Base-by-base conservation (phyloP, 164 flowering plant genomes). In the Aristolochia contorta region DNA sequence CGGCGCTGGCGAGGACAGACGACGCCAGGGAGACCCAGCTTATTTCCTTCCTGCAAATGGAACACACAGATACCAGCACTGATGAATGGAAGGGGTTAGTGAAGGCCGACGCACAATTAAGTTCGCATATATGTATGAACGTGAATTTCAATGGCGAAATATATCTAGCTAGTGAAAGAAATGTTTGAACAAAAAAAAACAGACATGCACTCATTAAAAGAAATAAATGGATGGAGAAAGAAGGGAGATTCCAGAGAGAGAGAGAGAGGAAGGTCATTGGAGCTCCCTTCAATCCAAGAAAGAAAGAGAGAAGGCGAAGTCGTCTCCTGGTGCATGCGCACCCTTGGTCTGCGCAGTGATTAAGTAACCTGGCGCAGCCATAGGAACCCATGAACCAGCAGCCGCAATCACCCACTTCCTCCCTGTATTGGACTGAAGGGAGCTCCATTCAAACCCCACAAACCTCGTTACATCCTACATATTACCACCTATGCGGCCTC, bases 211-310 rank as follows among this genome's bases (percentile, higher is more conserved):
- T 3, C 33, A 32, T 32, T 32, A 3, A 32, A 32, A 32, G 33
- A 7, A 27, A 27, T 27, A 2, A 27, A 27, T 6, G 58, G 58
- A 56, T n/a, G n/a, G 30, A 20, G n/a, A 1, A 15, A 13, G 41
- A 47, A 47, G 16, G 49, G 18, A 48, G 52, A 6, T 48, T 15
- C 52, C n/a, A n/a, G n/a, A 50, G 54, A 55, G 33, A 55, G 58
- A 2, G 4, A 27, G 37, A 27, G 58, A 27, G 37, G 16, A 14
- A 55, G 19, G 15, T 0, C 25, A 24, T 27, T 27, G 58, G 74
- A 71, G 74, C 74, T 71, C 70, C 74, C 67, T 71, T 71, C 74
- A 71, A 61, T 58, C 74, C 70, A 71, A 71, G 64, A 20, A 60
- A 67, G 57, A 58, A 64, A 67, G 63, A 60, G 48, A 62, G 60